Evolutionary conservation across 1,284 basidiomycete genomes (phyloP).

Genomic region (Leccinum fallax): DNA sequence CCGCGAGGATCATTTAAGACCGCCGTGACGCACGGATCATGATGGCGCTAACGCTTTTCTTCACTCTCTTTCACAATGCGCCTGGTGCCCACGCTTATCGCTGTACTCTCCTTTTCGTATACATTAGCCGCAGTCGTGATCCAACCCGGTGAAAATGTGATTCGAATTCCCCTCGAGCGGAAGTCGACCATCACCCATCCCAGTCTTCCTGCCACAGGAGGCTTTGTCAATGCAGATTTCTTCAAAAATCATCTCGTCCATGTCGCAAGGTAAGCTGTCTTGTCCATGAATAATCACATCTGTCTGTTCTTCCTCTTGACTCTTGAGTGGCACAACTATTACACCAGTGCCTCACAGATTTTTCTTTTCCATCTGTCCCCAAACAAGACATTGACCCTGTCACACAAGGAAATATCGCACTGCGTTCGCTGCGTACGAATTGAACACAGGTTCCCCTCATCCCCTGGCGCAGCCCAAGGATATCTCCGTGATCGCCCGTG

Average conservation of each 20-base stretch:
- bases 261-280: conserved; percentile 22
- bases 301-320: not conserved
- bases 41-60: not conserved
- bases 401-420: conserved; percentile 39
- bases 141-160: conserved; percentile 5
- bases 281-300: no score
- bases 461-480: conserved; percentile 24
- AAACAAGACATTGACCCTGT: conserved; percentile 1
- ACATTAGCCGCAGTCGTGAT: not conserved
- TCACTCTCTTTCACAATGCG: conserved; percentile 19
- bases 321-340: not conserved
- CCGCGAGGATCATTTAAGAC: conserved; percentile 5
- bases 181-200: conserved; percentile 17
- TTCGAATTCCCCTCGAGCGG: conserved; percentile 27
- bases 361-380: not conserved
- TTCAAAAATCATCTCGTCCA: conserved; percentile 18
- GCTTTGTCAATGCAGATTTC: conserved; percentile 1
- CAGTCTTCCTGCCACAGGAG: not conserved
- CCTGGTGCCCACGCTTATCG: conserved; percentile 14
- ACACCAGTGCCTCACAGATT: not conserved
- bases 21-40: not conserved
- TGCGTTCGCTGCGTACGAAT: conserved; percentile 40
- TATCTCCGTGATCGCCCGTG: conserved; percentile 14
- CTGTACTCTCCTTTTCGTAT: conserved; percentile 19
- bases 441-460: conserved; percentile 43